Evolutionary conservation across 2,329 filamentous ascomycete species (phyloP).

Genomic region (Hypoxylon sp.): DNA sequence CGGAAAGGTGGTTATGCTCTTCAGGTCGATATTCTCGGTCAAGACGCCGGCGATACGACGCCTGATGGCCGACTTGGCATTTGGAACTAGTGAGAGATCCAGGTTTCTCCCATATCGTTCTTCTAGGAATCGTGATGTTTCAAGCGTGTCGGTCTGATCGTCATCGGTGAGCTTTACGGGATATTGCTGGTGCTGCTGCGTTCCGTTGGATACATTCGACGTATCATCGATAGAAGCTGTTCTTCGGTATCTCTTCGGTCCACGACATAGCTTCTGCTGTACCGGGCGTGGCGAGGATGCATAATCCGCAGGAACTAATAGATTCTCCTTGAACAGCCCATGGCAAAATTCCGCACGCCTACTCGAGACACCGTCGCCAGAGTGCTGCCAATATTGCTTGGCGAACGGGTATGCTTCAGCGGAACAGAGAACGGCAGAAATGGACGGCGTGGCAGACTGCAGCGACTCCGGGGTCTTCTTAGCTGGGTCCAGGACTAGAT

Average conservation of each 20-base stretch:
- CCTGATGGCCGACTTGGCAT: conserved; percentile 88
- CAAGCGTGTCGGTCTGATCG: conserved; percentile 64
- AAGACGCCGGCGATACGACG: conserved; percentile 91
- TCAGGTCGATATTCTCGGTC: conserved; percentile 77
- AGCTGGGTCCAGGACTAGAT: conserved; percentile 73
- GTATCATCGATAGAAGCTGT: conserved; percentile 59
- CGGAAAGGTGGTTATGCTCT: conserved; percentile 66
- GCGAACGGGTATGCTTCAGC: conserved; percentile 76
- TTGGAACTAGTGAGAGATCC: conserved; percentile 81
- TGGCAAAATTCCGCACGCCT: conserved; percentile 92
- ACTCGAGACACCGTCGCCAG: conserved; percentile 92
- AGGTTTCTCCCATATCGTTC: conserved; percentile 95
- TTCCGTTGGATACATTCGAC: conserved; percentile 43
- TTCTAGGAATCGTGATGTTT: conserved; percentile 87
- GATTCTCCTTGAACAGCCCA: conserved; percentile 77
- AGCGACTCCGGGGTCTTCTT: conserved; percentile 67
- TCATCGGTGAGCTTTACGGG: conserved; percentile 41
- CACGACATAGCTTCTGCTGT: conserved; percentile 68
- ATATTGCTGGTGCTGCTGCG: conserved; percentile 38
- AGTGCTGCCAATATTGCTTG: conserved; percentile 98
- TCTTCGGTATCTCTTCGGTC: conserved; percentile 85
- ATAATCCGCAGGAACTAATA: conserved; percentile 60
- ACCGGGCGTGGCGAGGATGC: conserved; percentile 49
- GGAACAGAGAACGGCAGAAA: conserved; percentile 81
- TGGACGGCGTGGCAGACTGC: conserved; percentile 68